These are phyloP conservation scores for Geopyxis carbonaria DNA, from an alignment of 495 filamentous ascomycete genomes.

Conservation along the genomic window DNA sequence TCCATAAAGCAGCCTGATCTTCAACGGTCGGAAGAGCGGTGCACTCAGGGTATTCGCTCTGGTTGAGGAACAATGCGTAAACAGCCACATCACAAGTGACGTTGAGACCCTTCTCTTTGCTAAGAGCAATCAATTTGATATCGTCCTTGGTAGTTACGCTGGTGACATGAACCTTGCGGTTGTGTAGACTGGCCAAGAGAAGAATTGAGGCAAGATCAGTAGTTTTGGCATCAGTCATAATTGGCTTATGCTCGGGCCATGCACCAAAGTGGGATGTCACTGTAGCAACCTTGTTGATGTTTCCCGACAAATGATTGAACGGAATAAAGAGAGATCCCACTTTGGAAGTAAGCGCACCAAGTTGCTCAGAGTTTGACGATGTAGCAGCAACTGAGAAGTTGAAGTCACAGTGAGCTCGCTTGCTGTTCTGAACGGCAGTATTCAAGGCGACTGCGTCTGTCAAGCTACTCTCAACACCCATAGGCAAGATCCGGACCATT, in stretches of 20 bases:
- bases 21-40: slow-evolving; percentile 46
- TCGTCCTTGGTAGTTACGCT: slow-evolving; percentile 71
- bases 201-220: slow-evolving; percentile 69
- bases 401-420: slow-evolving; percentile 59
- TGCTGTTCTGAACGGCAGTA: slow-evolving; percentile 58
- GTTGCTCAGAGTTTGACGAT: slow-evolving; percentile 56
- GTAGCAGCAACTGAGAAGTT: slow-evolving; percentile 76
- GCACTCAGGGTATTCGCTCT: slow-evolving; percentile 55
- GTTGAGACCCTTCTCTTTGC: slow-evolving; percentile 67
- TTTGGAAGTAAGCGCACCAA: slow-evolving; percentile 52
- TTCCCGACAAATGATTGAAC: slow-evolving; percentile 72
- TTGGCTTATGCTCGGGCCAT: slow-evolving; percentile 68
- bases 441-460: slow-evolving; percentile 56
- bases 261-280: slow-evolving; percentile 66
- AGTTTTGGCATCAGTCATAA: slow-evolving; percentile 72
- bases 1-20: slow-evolving; percentile 67
- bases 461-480: slow-evolving; percentile 54
- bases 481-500: slow-evolving; percentile 70
- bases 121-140: slow-evolving; percentile 59
- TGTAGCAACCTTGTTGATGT: slow-evolving; percentile 72
- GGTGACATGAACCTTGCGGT: slow-evolving; percentile 67
- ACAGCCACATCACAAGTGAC: slow-evolving; percentile 75
- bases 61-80: slow-evolving; percentile 64
- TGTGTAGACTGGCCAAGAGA: slow-evolving; percentile 65
- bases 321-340: slow-evolving; percentile 77